phyloP scores from a whole-genome alignment of 805 yeast species.

The Kazachstania kunashirensis region DNA sequence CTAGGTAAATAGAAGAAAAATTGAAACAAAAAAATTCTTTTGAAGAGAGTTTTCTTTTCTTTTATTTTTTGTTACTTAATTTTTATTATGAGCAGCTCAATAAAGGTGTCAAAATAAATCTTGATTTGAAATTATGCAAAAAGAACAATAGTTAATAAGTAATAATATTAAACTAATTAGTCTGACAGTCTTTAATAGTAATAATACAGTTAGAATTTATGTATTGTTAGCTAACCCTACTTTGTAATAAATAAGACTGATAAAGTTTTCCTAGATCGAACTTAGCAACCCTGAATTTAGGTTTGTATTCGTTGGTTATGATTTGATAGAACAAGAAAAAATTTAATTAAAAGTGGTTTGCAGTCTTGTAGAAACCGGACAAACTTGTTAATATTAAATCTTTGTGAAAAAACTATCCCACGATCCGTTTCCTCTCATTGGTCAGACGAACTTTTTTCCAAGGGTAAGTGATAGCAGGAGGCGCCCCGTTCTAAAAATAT shows the following conservation, averaged over 20 bases:
- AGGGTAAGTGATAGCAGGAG: conserved; percentile 7
- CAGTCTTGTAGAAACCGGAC: conserved; percentile 3
- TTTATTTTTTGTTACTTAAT: conserved; percentile 1
- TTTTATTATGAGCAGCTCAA: conserved; percentile 21
- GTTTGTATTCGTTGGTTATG: conserved; percentile 1
- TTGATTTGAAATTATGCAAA: neutral
- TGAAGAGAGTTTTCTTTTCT: neutral
- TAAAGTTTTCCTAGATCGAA: neutral
- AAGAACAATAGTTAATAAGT: neutral
- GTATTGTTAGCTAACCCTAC: too few relatives aligned
- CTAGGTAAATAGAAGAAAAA: too few relatives aligned
- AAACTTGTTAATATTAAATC: conserved; percentile 7
- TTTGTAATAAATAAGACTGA: too few relatives aligned
- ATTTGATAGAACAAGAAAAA: neutral
- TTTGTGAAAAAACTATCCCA: conserved; percentile 4
- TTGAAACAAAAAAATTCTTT: too few relatives aligned
- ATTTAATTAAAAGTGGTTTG: conserved; percentile 4
- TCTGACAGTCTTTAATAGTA: too few relatives aligned
- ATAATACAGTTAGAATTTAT: too few relatives aligned
- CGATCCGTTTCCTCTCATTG: conserved; percentile 15
- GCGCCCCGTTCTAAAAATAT: neutral
- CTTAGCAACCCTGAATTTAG: conserved; percentile 3
- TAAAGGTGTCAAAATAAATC: conserved; percentile 23
- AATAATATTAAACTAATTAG: neutral
- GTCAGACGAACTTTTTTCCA: conserved; percentile 6